Base-by-base conservation (phyloP, 2,329 filamentous ascomycete genomes). In the Pseudogymnoascus sp. region DNA sequence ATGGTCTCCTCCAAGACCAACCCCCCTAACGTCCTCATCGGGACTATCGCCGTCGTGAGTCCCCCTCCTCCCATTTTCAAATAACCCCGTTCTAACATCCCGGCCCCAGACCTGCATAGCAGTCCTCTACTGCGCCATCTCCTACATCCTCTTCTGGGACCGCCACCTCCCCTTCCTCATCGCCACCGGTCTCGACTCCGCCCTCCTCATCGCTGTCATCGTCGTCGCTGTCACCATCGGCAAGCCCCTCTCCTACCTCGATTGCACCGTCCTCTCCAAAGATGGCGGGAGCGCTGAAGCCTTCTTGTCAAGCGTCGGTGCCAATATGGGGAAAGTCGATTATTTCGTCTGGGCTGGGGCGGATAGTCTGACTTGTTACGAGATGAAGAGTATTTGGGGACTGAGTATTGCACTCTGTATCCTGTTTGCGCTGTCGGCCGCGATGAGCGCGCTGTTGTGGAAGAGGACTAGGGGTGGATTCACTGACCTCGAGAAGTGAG, bases 301-400 rank as follows among this genome's bases (percentile, higher is more conserved):
- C 65, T 80, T 82, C 65, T 73, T 82, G 63, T 72, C 75, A 63
- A 68, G 70, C 5, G 77, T 78, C 4, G 75, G 78, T 18, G 73
- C 74, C 66, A 74, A 75, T 70, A 76, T 80, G 67, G 72, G 75
- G 63, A 75, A 77, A 64, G 69, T 75, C 35, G 76, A 75, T 66
- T 80, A 78, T 70, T 73, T 79, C 61, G 72, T 77, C 50, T 82
- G 82, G 75, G 78, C 80, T 21, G 79, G 79, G 62, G 77, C 79
- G 3, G 80, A 79, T 68, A 80, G 80, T 73, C 74, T 82, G 16
- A 89, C 89, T 63, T 97, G 92, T 78, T 85, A 87, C 71, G 86
- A 94, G 78, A 86, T 92, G 74, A 95, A 96, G 81, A 84, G 89
- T 14, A 84, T 94, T 67, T 96, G 92, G 92, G 92, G 91, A 0